A percentile compares a stretch with the other conserved stretches of the same genome.
Conservation (phyloP, 2,329 filamentous ascomycete species). For the Hypoxylon sp. region DNA sequence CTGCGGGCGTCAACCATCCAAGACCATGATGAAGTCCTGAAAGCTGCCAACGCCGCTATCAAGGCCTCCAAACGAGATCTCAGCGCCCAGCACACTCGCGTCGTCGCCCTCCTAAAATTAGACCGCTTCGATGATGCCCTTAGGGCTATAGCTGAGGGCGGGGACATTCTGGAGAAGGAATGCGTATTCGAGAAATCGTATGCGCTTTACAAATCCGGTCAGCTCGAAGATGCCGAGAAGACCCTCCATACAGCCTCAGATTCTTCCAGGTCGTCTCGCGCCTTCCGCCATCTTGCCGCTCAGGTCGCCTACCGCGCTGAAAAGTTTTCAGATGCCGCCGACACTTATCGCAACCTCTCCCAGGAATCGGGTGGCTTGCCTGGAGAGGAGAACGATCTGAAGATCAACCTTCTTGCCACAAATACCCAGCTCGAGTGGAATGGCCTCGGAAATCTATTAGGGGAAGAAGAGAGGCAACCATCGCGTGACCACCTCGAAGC, state of each 20-base stretch:
- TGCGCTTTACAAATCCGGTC: constrained; percentile 85
- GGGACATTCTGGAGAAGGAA: constrained; percentile 70
- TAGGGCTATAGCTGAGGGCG: constrained; percentile 75
- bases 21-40: constrained; percentile 82
- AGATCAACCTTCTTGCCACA: constrained; percentile 81
- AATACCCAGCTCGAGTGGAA: constrained; percentile 82
- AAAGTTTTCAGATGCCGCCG: constrained; percentile 76
- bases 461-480: constrained; percentile 68
- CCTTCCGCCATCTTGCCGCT: constrained; percentile 70
- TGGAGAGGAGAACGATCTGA: constrained; percentile 80
- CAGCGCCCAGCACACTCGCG: constrained; percentile 76
- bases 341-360: constrained; percentile 73
- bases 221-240: constrained; percentile 73
- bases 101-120: constrained; percentile 83
- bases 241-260: constrained; percentile 55
- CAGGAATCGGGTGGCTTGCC: constrained; percentile 59
- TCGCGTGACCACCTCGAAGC: constrained; percentile 76
- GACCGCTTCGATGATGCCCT: constrained; percentile 86
- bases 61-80: constrained; percentile 70
- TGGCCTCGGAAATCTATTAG: constrained; percentile 66
- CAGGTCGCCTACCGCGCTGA: constrained; percentile 82
- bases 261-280: constrained; percentile 52
- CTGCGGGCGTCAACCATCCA: constrained; percentile 70
- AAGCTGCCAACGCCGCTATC: constrained; percentile 72
- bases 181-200: constrained; percentile 82